Evolutionary conservation across 1,284 basidiomycete species (phyloP), one percentile per base, ranked within the genome.

Genomic region (Somion occarium): DNA sequence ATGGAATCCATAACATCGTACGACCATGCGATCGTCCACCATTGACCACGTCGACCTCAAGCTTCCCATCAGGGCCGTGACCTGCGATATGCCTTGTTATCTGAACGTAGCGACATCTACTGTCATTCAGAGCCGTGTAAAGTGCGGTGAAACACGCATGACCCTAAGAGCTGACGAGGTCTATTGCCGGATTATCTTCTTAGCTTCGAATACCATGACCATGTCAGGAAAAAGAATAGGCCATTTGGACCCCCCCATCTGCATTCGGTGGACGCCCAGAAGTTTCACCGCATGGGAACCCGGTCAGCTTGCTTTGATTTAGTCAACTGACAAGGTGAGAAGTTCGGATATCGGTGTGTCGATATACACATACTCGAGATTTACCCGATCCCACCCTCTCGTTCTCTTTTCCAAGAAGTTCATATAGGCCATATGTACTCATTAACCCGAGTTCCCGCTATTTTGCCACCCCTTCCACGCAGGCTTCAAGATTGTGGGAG

Each of bases 311-410:
- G 56, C 48, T 13, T 46, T 59, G 59, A 56, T 55, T 51, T 55
- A 59, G 60, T 61, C 63, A 61, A 53, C 49, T 61, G 60, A 63
- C 59, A 53, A 51, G 37, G 57, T 58, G 61, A 56, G 51, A 59
- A 56, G 56, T 53, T 55, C 58, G 60, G 56, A 52, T 52, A 47
- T 54, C 59, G 61, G 62, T 56, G 49, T 43, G 41, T 26, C 39
- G 51, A 45, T 49, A 48, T 52, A 24, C 25, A 45, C 58, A 58
- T 54, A 53, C 50, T 62, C 63, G 63, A 64, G 60, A 62, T 63
- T 64, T 64, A 54, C 53, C 63, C 63, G 63, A 52, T 63, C 60
- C 50, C 59, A 60, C 59, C 53, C 45, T 25, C 7, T 45, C 50
- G 24, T 34, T 38, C 48, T 37, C 5, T 53, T 49, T 46, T 46